Percentiles rank a stretch among this genome's conserved stretches.
These are phyloP conservation scores for Neurospora tetrasperma DNA, from an alignment of 495 filamentous ascomycete genomes.

Conservation along the genomic window DNA sequence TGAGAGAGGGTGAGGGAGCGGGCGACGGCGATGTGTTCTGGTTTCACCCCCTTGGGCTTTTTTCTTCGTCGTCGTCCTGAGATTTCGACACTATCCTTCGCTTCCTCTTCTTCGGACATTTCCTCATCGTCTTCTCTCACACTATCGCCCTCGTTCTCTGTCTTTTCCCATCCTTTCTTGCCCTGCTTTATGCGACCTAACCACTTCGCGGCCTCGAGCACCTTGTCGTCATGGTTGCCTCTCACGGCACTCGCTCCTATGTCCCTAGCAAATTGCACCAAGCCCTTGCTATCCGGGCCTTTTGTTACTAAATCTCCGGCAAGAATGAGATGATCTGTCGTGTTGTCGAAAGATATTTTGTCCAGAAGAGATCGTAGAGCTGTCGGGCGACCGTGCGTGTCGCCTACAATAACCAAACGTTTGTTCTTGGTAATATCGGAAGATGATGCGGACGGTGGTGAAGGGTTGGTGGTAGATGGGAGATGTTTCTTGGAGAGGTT, in stretches of 20 bases:
- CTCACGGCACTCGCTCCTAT: slow-evolving; percentile 69
- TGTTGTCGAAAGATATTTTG: slow-evolving; percentile 51
- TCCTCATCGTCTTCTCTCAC: slow-evolving; percentile 11
- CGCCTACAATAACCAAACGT: slow-evolving; percentile 66
- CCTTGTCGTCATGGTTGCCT: slow-evolving; percentile 87
- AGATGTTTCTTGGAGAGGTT: slow-evolving; percentile 28
- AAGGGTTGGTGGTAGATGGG: slow-evolving; percentile 9
- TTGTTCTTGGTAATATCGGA: background rate
- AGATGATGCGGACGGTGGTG: background rate
- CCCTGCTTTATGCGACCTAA: background rate
- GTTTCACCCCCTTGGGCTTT: slow-evolving; percentile 7
- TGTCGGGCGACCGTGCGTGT: slow-evolving; percentile 76
- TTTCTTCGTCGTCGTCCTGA: slow-evolving; percentile 14
- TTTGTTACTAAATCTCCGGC: slow-evolving; percentile 81
- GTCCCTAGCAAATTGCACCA: slow-evolving; percentile 61
- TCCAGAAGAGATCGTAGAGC: slow-evolving; percentile 56
- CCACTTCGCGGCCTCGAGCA: slow-evolving; percentile 34
- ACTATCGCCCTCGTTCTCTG: background rate
- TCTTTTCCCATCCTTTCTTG: background rate
- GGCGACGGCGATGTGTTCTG: slow-evolving; percentile 24
- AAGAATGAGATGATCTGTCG: slow-evolving; percentile 68
- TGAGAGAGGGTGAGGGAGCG: slow-evolving; percentile 39
- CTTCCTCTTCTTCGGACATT: slow-evolving; percentile 3
- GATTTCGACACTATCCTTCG: background rate
- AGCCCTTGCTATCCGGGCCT: slow-evolving; percentile 72